Conservation (phyloP, 2,329 filamentous ascomycete genomes). For the Aspergillus aculeatinus region DNA sequence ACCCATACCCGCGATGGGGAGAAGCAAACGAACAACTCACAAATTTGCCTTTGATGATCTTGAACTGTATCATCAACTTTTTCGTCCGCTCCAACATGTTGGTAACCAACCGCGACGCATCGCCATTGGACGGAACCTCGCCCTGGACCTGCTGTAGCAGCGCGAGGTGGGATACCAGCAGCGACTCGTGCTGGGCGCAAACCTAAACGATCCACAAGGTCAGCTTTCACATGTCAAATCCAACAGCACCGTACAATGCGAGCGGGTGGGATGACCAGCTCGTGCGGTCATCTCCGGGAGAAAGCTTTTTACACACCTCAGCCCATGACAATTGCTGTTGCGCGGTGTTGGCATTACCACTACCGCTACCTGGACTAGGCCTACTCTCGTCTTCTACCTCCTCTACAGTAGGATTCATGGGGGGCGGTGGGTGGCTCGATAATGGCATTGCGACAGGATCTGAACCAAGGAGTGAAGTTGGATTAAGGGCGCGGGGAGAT, state of each 20-base stretch:
- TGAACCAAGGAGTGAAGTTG: slow-evolving; percentile 14
- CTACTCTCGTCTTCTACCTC: slow-evolving; percentile 13
- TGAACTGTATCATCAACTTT: slow-evolving; percentile 38
- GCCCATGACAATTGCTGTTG: slow-evolving; percentile 17
- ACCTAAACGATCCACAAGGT: slow-evolving; percentile 26
- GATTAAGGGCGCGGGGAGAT: slow-evolving; percentile 8
- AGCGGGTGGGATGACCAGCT: too few species aligned
- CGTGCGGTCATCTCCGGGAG: neutral
- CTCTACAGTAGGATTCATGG: slow-evolving; percentile 21
- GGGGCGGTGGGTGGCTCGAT: neutral
- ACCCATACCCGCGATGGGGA: too few species aligned
- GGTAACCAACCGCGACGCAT: slow-evolving; percentile 32
- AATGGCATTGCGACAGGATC: slow-evolving; percentile 10
- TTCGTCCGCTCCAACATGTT: slow-evolving; percentile 42
- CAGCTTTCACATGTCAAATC: neutral
- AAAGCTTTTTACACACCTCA: slow-evolving; percentile 18
- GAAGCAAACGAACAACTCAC: slow-evolving; percentile 24
- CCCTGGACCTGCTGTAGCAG: slow-evolving; percentile 38
- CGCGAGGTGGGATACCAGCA: slow-evolving; percentile 41
- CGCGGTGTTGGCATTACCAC: neutral
- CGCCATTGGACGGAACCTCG: slow-evolving; percentile 28
- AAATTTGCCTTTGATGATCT: slow-evolving; percentile 35
- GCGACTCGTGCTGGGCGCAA: slow-evolving; percentile 41
- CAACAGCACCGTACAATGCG: neutral
- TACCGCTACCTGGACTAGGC: neutral